These are phyloP conservation scores for Clavispora asparagi DNA, from an alignment of 805 yeast genomes.

Conservation along the genomic window DNA sequence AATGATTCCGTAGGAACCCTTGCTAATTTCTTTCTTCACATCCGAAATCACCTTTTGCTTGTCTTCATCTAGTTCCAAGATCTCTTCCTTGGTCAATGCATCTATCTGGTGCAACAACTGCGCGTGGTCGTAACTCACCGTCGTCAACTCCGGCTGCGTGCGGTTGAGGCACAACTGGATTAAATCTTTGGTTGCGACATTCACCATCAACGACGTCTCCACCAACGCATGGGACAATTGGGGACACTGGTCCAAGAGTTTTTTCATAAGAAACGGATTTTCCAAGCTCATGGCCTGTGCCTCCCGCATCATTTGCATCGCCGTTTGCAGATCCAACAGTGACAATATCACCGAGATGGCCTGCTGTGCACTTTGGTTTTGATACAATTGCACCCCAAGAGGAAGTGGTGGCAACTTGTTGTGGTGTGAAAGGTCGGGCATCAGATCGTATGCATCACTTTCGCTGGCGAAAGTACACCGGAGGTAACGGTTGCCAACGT, in stretches of 20 bases:
- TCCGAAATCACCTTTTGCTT: constrained; percentile 13
- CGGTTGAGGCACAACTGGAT: constrained; percentile 34
- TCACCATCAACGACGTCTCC: constrained; percentile 49
- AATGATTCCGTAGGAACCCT: constrained; percentile 20
- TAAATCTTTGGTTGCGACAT: constrained; percentile 30
- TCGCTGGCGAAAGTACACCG: constrained; percentile 74
- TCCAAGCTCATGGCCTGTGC: constrained; percentile 21
- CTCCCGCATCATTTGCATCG: constrained; percentile 42
- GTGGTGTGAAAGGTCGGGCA: constrained; percentile 15
- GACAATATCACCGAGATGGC: constrained; percentile 40
- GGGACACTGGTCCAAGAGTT: constrained; percentile 63
- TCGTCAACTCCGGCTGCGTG: constrained; percentile 23
- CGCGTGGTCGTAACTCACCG: constrained; percentile 30
- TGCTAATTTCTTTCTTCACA: constrained; percentile 16
- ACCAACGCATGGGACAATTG: constrained; percentile 81
- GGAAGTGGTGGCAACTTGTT: constrained; percentile 36
- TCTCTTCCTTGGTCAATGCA: constrained; percentile 25
- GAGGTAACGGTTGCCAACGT: constrained; percentile 64
- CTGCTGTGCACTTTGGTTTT: constrained; percentile 35
- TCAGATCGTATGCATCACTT: constrained; percentile 14
- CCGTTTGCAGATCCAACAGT: constrained; percentile 42
- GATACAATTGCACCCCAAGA: constrained; percentile 36
- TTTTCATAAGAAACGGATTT: constrained; percentile 54
- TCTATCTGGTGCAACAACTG: constrained; percentile 25
- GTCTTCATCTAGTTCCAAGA: constrained; percentile 21